Percentiles rank a stretch among this genome's conserved stretches.
Evolutionary conservation across 2,329 filamentous ascomycete genomes (phyloP).

Genomic region (Periconia digitata): DNA sequence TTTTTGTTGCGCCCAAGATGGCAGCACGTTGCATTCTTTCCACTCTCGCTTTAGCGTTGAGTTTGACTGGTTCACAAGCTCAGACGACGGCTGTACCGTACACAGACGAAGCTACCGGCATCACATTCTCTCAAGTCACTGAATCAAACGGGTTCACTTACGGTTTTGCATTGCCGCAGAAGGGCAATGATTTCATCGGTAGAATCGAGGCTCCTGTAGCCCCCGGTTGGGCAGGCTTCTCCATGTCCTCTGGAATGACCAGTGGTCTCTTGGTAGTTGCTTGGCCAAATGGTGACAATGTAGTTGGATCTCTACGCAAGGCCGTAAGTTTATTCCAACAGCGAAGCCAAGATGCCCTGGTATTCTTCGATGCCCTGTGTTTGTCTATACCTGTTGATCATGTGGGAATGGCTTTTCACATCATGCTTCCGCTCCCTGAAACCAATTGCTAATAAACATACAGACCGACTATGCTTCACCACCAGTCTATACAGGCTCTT

Average conservation of each 20-base stretch:
- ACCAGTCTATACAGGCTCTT: conserved; percentile 39
- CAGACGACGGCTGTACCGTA: conserved; percentile 7
- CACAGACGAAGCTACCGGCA: conserved; percentile 15
- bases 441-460: neutral
- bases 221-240: conserved; percentile 51
- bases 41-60: conserved; percentile 4
- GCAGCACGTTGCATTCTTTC: conserved; percentile 8
- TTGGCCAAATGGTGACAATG: conserved; percentile 49
- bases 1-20: conserved; percentile 9
- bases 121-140: conserved; percentile 18
- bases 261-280: conserved; percentile 49
- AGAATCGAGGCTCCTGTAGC: conserved; percentile 49
- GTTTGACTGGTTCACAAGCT: conserved; percentile 11
- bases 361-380: too few relatives aligned
- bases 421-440: neutral
- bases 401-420: too few relatives aligned
- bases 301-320: conserved; percentile 47
- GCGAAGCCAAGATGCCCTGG: too few relatives aligned
- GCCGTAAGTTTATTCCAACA: conserved; percentile 17
- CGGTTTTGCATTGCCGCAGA: conserved; percentile 49
- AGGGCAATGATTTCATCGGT: conserved; percentile 54
- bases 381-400: too few relatives aligned
- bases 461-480: conserved; percentile 43
- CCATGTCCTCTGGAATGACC: conserved; percentile 49
- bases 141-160: conserved; percentile 44